Evolutionary conservation across 2,329 filamentous ascomycete genomes (phyloP).

Genomic region (Lasiodiplodia hormozganensis): DNA sequence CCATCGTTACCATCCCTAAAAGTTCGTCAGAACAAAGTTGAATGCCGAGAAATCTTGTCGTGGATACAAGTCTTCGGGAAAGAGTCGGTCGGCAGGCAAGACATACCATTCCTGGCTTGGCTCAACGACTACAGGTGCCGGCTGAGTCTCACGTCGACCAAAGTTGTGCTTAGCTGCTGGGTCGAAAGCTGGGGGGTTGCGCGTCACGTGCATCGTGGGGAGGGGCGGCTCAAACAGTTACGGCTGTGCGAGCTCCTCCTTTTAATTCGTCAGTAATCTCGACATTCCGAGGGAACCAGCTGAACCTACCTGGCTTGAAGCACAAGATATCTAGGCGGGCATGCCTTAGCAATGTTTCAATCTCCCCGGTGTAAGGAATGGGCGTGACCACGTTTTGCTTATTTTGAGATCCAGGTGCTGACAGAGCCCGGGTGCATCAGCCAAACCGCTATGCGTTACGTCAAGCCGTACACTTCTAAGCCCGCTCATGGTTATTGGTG

Average conservation of each 20-base stretch:
- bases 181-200: neutral
- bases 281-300: neutral
- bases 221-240: neutral
- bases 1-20: neutral
- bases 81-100: neutral
- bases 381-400: neutral
- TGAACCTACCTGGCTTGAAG: neutral
- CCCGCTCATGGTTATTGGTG: neutral
- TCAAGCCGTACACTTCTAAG: neutral
- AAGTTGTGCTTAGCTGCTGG: neutral
- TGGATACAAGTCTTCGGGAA: neutral
- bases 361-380: neutral
- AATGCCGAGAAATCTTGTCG: no score
- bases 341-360: neutral
- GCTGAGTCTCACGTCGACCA: neutral
- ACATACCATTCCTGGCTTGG: neutral
- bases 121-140: neutral
- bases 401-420: neutral
- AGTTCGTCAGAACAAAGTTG: neutral
- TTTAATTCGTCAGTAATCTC: neutral
- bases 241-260: neutral
- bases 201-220: neutral
- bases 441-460: neutral
- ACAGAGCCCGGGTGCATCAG: neutral
- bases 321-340: neutral